Base-by-base conservation (phyloP, 331 rosid species). In the Arachis monticola region DNA sequence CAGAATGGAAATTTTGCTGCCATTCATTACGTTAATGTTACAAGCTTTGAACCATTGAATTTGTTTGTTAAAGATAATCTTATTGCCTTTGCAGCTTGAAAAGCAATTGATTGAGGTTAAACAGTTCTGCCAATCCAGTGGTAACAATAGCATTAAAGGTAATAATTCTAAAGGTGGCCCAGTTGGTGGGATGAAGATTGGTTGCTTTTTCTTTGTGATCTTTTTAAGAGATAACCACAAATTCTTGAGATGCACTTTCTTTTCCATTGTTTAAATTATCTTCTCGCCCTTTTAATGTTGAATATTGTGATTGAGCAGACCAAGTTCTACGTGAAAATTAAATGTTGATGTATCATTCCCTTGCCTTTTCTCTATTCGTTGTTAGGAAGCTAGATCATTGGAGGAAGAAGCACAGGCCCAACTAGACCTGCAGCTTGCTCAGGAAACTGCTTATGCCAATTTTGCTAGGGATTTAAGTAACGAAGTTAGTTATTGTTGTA, bases 341-440 rank as follows among this genome's bases (percentile, higher is more conserved):
- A 56, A 17, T 78, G 40, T 69, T 84, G 69, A 70, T 74, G 2
- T 59, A 22, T 22, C 27, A 40, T 27, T n/a, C 14, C 45, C 46
- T 81, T 51, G 58, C 65, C 22, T 63, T 61, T 61, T 61, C 7
- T 45, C 22, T 60, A 66, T 63, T 42, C 63, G 30, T 52, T 74
- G 71, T 27, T 67, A 91, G 97, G 97, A 89, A 78, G 86, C 74
- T 73, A 89, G 86, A 51, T 81, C 31, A 61, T 72, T 22, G 72
- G 87, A 85, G 60, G 95, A 91, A 80, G 90, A 85, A 73, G 82
- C 85, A 10, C 87, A 81, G 50, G 89, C 87, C 13, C 83, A 70
- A 4, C 56, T 67, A 51, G 87, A 83, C 60, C 60, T 81, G 70
- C 88, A 83, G 74, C 87, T 57, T 51, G 77, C 85, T 53, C 94